Base-by-base conservation (phyloP, 2,329 filamentous ascomycete species). In the Orbilia quercus region DNA sequence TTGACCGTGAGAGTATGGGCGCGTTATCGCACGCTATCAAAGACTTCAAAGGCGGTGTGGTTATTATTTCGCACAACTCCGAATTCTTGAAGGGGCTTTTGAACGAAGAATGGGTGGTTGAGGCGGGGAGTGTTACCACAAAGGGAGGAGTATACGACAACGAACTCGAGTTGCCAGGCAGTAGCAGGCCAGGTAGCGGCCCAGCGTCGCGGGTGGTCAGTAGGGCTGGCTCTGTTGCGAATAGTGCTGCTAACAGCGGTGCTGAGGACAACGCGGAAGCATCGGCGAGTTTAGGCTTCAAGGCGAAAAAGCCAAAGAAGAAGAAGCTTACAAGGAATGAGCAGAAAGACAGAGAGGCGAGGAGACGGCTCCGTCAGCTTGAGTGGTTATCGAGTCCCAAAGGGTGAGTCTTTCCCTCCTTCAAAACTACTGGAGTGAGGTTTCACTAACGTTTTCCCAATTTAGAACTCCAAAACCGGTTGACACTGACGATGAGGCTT, bases 11-110 rank as follows among this genome's bases (percentile, higher is more conserved):
- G 83, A 96, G 93, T 14, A 89, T 99, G 16, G 96, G 95, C 79
- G 95, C 94, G 81, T 87, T 99, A 63, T 93, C 95, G n/a, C 92
- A 96, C 42, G 95, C 95, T 76, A 98, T 99, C 79, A 91, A 93
- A 77, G 95, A 98, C 80, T 99, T 96, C 88, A 96, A 92, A 84
- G 95, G 95, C 77, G 95, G 95, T 81, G 95, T 99, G 1, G 93
- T 99, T 76, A 96, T 99, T 89, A 99, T 99, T 82, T 97, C 93
- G 75, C 95, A 99, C 84, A 98, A 99, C 86, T 93, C 98, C 80
- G 95, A 99, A 82, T 99, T 99, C 79, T 93, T 99, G 57, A 93
- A 94, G 71, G 94, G 94, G 1, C 88, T 99, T 9, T 95, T 95
- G 82, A 91, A 91, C 2, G 96, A 99, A 84, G 93, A 98, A 82